Evolutionary conservation across 257 asterid species (phyloP).

Genomic region (Plantago ovata): DNA sequence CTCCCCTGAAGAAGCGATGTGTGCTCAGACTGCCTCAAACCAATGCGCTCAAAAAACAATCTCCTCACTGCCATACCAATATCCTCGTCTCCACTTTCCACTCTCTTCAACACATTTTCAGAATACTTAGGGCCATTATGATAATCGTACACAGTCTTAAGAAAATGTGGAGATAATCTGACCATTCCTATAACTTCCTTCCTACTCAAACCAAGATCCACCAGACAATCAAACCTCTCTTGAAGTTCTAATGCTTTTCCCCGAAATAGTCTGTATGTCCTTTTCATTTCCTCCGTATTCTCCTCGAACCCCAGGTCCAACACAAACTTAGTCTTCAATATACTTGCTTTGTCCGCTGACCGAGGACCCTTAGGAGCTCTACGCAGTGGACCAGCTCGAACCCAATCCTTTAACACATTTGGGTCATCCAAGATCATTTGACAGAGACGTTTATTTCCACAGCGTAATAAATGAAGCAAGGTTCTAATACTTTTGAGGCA

Average conservation of each 20-base stretch:
- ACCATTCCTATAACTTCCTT: too few relatives aligned
- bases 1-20: slow-evolving; percentile 34
- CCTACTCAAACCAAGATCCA: too few relatives aligned
- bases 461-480: slow-evolving; percentile 20
- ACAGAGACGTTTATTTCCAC: slow-evolving; percentile 35
- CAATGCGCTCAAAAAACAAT: slow-evolving; percentile 53
- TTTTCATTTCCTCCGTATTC: too few relatives aligned
- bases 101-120: slow-evolving; percentile 31
- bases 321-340: too few relatives aligned
- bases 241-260: too few relatives aligned
- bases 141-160: slow-evolving; percentile 44
- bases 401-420: slow-evolving; percentile 32
- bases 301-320: too few relatives aligned
- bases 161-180: too few relatives aligned
- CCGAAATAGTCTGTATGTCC: too few relatives aligned
- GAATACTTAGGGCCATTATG: slow-evolving; percentile 40
- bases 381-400: too few relatives aligned
- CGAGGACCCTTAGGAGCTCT: too few relatives aligned
- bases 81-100: slow-evolving; percentile 23
- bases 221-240: too few relatives aligned
- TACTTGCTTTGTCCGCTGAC: too few relatives aligned
- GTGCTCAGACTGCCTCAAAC: slow-evolving; percentile 36
- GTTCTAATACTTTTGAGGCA: slow-evolving; percentile 30
- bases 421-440: slow-evolving; percentile 40
- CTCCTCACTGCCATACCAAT: slow-evolving; percentile 32